Percentiles rank a stretch among this genome's conserved stretches.
Conservation (phyloP, 176 grass and related monocot species). For the Puya raimondii region DNA sequence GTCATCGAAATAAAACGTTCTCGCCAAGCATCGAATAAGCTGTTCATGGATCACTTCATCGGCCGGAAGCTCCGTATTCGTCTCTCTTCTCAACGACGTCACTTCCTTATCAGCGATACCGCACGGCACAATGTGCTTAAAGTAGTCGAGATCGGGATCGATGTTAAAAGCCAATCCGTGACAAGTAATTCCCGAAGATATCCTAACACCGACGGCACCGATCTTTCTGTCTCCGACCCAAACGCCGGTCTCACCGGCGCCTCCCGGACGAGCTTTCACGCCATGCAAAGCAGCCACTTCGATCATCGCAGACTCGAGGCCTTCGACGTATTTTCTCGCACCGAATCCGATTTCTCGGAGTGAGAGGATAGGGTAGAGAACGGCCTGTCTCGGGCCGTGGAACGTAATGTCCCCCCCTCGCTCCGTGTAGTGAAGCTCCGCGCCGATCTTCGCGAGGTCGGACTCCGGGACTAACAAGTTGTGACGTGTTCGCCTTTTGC, state of each 20-base stretch:
- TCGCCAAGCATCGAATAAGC: constrained; percentile 51
- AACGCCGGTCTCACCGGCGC: constrained; percentile 63
- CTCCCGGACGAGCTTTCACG: constrained; percentile 46
- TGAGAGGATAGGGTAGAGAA: constrained; percentile 71
- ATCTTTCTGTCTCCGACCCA: constrained; percentile 90
- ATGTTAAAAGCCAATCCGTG: constrained; percentile 84
- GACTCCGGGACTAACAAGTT: constrained; percentile 52
- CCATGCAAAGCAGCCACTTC: constrained; percentile 58
- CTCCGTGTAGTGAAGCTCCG: constrained; percentile 67
- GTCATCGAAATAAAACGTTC: constrained; percentile 30
- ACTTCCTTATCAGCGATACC: constrained; percentile 68
- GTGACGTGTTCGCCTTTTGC: constrained; percentile 69
- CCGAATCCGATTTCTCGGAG: constrained; percentile 52
- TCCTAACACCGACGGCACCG: constrained; percentile 89
- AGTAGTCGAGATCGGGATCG: constrained; percentile 56
- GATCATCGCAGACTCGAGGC: constrained; percentile 73
- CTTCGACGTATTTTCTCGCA: constrained; percentile 81
- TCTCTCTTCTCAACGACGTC: constrained; percentile 59
- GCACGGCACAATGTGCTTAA: constrained; percentile 74
- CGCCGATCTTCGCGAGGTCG: constrained; percentile 50
- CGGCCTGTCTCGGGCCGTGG: constrained; percentile 74
- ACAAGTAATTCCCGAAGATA: constrained; percentile 65
- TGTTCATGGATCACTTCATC: constrained; percentile 78
- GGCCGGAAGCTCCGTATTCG: constrained; percentile 35
- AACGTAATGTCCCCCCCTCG: constrained; percentile 88